These are phyloP conservation scores for Dichomitus squalens DNA, from an alignment of 1,284 basidiomycete genomes.

Conservation along the genomic window DNA sequence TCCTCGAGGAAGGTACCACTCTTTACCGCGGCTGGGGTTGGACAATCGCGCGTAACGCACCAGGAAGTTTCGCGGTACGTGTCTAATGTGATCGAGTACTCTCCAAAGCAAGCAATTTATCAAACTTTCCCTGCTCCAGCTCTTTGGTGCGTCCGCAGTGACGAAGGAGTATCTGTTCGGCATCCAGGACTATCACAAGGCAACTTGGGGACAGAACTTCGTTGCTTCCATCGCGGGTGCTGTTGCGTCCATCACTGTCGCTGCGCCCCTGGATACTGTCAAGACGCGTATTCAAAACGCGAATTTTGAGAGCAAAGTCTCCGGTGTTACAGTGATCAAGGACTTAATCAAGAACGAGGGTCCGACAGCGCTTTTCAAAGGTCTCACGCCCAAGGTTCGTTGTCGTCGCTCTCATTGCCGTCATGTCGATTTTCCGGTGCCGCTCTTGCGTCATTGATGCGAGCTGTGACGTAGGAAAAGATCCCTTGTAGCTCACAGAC, in stretches of 20 bases:
- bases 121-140: slow-evolving; percentile 44
- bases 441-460: too few relatives aligned
- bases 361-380: slow-evolving; percentile 91
- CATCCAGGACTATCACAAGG: slow-evolving; percentile 86
- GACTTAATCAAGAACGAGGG: slow-evolving; percentile 93
- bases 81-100: background rate
- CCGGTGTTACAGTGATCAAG: slow-evolving; percentile 84
- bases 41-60: slow-evolving; percentile 98
- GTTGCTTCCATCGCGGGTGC: slow-evolving; percentile 93
- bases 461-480: background rate
- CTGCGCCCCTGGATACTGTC: slow-evolving; percentile 94
- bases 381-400: slow-evolving; percentile 88
- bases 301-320: slow-evolving; percentile 93
- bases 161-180: slow-evolving; percentile 95
- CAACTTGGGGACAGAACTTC: slow-evolving; percentile 96
- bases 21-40: slow-evolving; percentile 98
- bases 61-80: slow-evolving; percentile 91
- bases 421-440: background rate
- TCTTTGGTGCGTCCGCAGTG: slow-evolving; percentile 94
- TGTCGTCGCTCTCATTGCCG: background rate
- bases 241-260: slow-evolving; percentile 93
- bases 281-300: slow-evolving; percentile 99
- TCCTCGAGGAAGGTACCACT: slow-evolving; percentile 89
- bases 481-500: background rate
- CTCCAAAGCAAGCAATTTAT: background rate